Evolutionary conservation across 2,329 filamentous ascomycete genomes (phyloP), one percentile per base, ranked within the genome.

Genomic region (Cercospora zeina): DNA sequence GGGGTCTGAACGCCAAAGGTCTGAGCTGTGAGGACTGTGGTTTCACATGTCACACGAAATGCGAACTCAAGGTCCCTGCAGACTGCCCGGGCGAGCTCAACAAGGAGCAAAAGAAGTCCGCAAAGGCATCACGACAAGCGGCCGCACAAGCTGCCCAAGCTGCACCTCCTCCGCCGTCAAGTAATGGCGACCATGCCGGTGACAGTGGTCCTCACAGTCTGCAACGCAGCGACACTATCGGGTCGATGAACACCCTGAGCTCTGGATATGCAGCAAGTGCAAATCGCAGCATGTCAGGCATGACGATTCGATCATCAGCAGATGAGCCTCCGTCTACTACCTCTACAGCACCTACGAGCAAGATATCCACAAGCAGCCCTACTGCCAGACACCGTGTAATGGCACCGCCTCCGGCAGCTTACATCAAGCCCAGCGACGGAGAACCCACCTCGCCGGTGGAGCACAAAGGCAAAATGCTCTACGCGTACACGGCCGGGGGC

Each of bases 11-110:
- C 31, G 93, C 95, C 37, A 99, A 99, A 78, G 95, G 95, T 0
- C 96, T 96, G 73, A 93, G 96, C 74, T 99, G 95, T 73, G 86
- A 89, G 69, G 93, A 97, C 75, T 99, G 95, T 72, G 95, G 96
- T 34, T 99, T 97, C 78, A 97, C 93, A 1, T 99, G 95, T 73
- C 95, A 99, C 78, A 96, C 88, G 81, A 99, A 99, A 79, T 99
- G 95, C 75, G 91, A 99, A 79, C 95, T 99, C 89, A 99, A 97
- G 77, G 95, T 97, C 0, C 92, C 95, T 0, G 90, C 95, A 7
- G 91, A 96, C 73, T 99, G 95, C 73, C 95, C 95, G 0, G 95
- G 95, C 54, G 95, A 97, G 73, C 87, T 95, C 73, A 88, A 83
- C 66, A 99, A 97, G 77, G 95, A 97, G 65, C 93, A 96, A 71